Percentiles rank a stretch among this genome's conserved stretches.
Conservation (phyloP, 805 yeast species). For the Groenewaldozyma salmanticensis region DNA sequence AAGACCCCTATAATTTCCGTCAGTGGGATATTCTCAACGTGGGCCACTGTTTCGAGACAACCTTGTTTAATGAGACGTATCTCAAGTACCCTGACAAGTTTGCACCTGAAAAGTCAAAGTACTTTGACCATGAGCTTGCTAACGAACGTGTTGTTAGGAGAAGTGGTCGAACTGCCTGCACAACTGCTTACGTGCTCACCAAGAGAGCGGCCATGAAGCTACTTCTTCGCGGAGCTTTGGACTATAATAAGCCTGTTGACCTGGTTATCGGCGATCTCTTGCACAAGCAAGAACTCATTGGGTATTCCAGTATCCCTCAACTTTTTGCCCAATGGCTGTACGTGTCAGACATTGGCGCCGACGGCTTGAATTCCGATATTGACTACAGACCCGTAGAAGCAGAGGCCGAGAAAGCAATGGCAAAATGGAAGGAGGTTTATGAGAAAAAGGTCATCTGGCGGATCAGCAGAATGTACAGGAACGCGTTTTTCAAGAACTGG, state of each 20-base stretch:
- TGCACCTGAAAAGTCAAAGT: constrained; percentile 1
- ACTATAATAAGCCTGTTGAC: constrained; percentile 9
- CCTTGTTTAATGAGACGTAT: not conserved
- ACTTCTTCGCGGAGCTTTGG: constrained; percentile 7
- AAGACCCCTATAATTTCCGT: constrained; percentile 9
- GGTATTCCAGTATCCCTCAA: constrained; percentile 8
- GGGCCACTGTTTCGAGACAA: constrained; percentile 5
- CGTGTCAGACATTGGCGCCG: constrained; percentile 7
- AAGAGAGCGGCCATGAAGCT: constrained; percentile 11
- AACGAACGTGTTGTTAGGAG: constrained; percentile 6
- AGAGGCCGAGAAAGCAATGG: not conserved
- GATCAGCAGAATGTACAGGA: constrained; percentile 2
- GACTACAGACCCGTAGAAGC: not conserved
- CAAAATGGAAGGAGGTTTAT: constrained; percentile 7
- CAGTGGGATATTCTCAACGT: constrained; percentile 11
- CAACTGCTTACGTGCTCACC: constrained; percentile 11
- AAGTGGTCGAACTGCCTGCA: constrained; percentile 5
- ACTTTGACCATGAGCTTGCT: constrained; percentile 1
- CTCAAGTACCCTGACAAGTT: constrained; percentile 4
- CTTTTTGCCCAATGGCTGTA: constrained; percentile 10
- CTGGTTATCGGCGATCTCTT: constrained; percentile 5
- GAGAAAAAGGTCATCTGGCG: constrained; percentile 9
- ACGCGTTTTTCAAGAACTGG: not conserved
- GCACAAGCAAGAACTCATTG: not conserved
- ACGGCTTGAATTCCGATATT: constrained; percentile 7